phyloP scores from a whole-genome alignment of 805 yeast genomes.

The Yarrowia osloensis region DNA sequence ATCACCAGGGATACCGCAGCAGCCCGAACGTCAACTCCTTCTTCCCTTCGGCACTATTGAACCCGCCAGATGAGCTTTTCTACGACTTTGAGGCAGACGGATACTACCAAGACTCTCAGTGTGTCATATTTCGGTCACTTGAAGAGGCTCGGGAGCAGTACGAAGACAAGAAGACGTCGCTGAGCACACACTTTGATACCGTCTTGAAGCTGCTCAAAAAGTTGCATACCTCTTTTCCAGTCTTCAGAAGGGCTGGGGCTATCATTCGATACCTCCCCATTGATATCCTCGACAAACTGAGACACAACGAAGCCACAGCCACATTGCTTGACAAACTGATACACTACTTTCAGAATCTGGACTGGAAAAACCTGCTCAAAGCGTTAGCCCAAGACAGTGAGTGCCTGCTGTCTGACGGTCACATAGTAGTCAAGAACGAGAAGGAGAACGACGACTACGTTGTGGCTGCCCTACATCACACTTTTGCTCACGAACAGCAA shows the following conservation, averaged over 20 bases:
- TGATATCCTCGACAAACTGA: background rate
- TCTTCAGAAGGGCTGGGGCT: background rate
- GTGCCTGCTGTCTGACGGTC: no score
- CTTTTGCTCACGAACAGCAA: background rate
- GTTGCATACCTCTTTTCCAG: background rate
- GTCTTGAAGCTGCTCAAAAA: background rate
- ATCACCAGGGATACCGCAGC: background rate
- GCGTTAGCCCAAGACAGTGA: background rate
- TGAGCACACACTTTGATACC: background rate
- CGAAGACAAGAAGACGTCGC: background rate
- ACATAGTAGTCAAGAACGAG: background rate
- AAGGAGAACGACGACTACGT: background rate
- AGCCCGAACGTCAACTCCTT: background rate
- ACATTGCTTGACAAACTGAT: background rate
- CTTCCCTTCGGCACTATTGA: background rate
- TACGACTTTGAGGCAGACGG: background rate
- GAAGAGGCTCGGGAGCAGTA: background rate
- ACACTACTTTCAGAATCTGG: background rate
- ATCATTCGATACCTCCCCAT: background rate
- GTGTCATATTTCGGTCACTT: background rate
- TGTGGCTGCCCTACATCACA: background rate
- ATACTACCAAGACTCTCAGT: background rate
- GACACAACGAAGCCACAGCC: background rate
- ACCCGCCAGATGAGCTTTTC: background rate
- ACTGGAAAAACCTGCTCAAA: background rate